Base-by-base conservation (phyloP, 2,329 filamentous ascomycete species). In the Trichoderma brevicompactum region DNA sequence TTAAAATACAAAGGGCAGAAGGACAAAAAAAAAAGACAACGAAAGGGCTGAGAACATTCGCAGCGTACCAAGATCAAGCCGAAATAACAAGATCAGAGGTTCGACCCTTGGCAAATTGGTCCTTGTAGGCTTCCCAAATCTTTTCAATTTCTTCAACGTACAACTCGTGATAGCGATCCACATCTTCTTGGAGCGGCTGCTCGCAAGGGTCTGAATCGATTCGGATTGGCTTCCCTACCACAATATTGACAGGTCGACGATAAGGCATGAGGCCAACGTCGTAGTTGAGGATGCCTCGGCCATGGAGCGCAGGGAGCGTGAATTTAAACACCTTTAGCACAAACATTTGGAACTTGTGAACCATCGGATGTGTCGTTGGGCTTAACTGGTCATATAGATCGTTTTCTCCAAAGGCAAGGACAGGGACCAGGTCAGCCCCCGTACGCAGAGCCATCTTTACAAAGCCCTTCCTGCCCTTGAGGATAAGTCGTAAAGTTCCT, bases 201-300 rank as follows among this genome's bases (percentile, higher is more conserved):
- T 72, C 69, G n/a, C 74, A 76, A 48, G 85, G 80, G 19, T 83
- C 79, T 67, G 84, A 83, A 58, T 85, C 79, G 6, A 97, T 89
- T 68, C 83, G 81, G 67, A 97, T 92, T 0, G 94, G 93, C 60
- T 86, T 84, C 3, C 94, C 94, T 13, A 97, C 91, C 12, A 99
- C 94, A 54, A 97, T 87, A 74, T 98, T 95, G 66, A 99, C 81
- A 10, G 92, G 89, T 58, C 89, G 84, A 12, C 95, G 88, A 76
- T 97, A 98, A 0, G 95, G 95, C 92, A 98, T 93, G 72, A 98
- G 81, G 4, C 95, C 95, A 13, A 97, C 92, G 76, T 99, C 95
- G 75, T 99, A 98, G 77, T 99, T 99, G 80, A 98, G 97, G 46
- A 98, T 89, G 12, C 94, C 94, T 32, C 94, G 82, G 2, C 94